Evolutionary conservation across 2,329 filamentous ascomycete species (phyloP).

Genomic region (Colletotrichum sp.): DNA sequence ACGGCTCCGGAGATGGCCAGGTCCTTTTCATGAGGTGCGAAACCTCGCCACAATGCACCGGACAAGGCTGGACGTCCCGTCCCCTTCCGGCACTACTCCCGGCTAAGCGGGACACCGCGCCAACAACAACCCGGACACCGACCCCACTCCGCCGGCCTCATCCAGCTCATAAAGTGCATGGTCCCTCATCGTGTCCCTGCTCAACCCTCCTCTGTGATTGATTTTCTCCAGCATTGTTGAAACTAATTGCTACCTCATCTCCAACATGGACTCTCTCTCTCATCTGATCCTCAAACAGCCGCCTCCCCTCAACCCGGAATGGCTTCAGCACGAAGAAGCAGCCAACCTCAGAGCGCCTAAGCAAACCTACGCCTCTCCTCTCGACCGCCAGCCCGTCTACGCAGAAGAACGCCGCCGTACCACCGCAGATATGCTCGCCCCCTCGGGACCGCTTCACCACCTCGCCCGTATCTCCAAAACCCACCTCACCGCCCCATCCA

Average conservation of each 20-base stretch:
- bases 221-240: neutral
- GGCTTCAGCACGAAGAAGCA: constrained; percentile 42
- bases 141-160: neutral
- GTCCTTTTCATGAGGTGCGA: neutral
- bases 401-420: constrained; percentile 43
- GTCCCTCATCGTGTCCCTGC: neutral
- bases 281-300: constrained; percentile 1
- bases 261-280: neutral
- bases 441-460: constrained; percentile 38
- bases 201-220: neutral
- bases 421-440: constrained; percentile 38
- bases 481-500: constrained; percentile 35
- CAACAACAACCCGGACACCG: constrained; percentile 17
- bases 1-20: neutral
- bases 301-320: constrained; percentile 44
- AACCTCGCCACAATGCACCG: too few relatives aligned
- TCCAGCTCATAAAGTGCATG: neutral
- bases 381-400: constrained; percentile 44
- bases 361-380: constrained; percentile 26
- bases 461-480: constrained; percentile 37
- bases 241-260: neutral
- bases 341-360: constrained; percentile 30
- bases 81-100: neutral
- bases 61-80: neutral
- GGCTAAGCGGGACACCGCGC: constrained; percentile 15